Percentiles rank a stretch among this genome's conserved stretches.
These are phyloP conservation scores for Lactifluus piperatus DNA, from an alignment of 768 basidiomycete genomes.

Conservation along the genomic window DNA sequence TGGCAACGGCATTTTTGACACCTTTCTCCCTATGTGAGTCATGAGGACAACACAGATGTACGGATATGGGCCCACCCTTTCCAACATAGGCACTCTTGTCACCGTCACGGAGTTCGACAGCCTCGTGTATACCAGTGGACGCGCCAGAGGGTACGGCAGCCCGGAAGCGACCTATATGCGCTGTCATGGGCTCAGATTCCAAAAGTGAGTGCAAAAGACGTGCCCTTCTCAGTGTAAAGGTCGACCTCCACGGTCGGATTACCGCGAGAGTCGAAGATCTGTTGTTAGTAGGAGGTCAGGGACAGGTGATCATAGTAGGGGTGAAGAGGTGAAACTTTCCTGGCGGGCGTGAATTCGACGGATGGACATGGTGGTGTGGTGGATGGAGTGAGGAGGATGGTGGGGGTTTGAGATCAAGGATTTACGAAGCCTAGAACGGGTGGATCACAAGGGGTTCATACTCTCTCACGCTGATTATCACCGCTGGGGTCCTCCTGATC, in stretches of 20 bases:
- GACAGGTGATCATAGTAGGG: neutral
- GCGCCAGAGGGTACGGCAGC: conserved; percentile 97
- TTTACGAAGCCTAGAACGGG: conserved; percentile 17
- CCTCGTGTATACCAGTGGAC: conserved; percentile 96
- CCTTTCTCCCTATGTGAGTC: conserved; percentile 37
- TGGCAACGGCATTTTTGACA: conserved; percentile 86
- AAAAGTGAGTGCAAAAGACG: conserved; percentile 16
- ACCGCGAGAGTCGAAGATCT: conserved; percentile 99
- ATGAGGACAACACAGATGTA: neutral
- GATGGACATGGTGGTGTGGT: conserved; percentile 79
- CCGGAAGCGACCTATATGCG: conserved; percentile 71
- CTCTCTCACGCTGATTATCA: conserved; percentile 30
- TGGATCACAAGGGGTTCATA: conserved; percentile 17
- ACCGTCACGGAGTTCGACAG: conserved; percentile 96
- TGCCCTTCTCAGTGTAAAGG: conserved; percentile 80
- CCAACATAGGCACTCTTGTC: conserved; percentile 91
- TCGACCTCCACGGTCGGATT: conserved; percentile 97
- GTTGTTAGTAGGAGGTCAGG: conserved; percentile 1
- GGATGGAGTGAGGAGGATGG: conserved; percentile 7
- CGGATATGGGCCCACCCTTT: conserved; percentile 56
- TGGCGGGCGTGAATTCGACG: conserved; percentile 89
- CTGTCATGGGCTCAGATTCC: conserved; percentile 9
- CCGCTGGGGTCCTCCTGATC: conserved; percentile 1
- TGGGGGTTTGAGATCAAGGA: conserved; percentile 10
- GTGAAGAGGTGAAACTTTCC: conserved; percentile 36